Percentiles rank a stretch among this genome's conserved stretches.
phyloP scores from a whole-genome alignment of 2,329 filamentous ascomycete genomes.

The Colletotrichum plurivorum region DNA sequence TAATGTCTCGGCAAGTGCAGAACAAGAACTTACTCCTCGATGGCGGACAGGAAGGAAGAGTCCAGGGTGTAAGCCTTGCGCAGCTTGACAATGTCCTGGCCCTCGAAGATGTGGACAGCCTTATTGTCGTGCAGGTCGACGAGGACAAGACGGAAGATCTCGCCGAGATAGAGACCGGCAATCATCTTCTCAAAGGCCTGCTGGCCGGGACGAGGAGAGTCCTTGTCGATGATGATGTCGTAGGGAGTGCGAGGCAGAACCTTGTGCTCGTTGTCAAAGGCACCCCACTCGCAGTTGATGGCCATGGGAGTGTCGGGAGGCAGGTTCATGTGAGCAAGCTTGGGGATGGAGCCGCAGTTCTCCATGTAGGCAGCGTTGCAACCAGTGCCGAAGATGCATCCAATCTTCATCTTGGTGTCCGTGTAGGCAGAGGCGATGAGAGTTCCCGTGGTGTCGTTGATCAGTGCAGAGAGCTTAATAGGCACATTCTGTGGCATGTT shows the following conservation, averaged over 20 bases:
- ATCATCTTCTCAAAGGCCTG: conserved; percentile 99
- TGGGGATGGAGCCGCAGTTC: conserved; percentile 89
- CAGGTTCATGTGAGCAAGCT: conserved; percentile 92
- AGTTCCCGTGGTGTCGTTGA: conserved; percentile 98
- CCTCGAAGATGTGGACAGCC: conserved; percentile 82
- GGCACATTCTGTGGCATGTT: conserved; percentile 77
- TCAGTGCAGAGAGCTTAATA: conserved; percentile 92
- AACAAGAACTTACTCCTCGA: conserved; percentile 80
- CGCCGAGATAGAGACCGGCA: conserved; percentile 92
- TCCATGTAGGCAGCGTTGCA: conserved; percentile 99
- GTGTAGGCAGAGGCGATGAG: conserved; percentile 97
- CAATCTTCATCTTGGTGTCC: conserved; percentile 92
- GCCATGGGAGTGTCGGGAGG: conserved; percentile 88
- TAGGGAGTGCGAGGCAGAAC: conserved; percentile 89
- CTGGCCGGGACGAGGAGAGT: conserved; percentile 92
- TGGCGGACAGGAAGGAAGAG: conserved; percentile 90
- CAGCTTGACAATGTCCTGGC: conserved; percentile 84
- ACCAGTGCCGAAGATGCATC: conserved; percentile 98
- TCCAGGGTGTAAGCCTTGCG: conserved; percentile 92
- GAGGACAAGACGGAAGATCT: conserved; percentile 91
- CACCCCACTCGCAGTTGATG: conserved; percentile 98
- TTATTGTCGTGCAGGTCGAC: conserved; percentile 88
- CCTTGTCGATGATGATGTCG: conserved; percentile 89
- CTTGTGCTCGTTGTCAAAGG: conserved; percentile 94
- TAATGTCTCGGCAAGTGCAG: not conserved